Evolutionary conservation across 1,284 basidiomycete genomes (phyloP).

Genomic region (Cryptococcus wingfieldii): DNA sequence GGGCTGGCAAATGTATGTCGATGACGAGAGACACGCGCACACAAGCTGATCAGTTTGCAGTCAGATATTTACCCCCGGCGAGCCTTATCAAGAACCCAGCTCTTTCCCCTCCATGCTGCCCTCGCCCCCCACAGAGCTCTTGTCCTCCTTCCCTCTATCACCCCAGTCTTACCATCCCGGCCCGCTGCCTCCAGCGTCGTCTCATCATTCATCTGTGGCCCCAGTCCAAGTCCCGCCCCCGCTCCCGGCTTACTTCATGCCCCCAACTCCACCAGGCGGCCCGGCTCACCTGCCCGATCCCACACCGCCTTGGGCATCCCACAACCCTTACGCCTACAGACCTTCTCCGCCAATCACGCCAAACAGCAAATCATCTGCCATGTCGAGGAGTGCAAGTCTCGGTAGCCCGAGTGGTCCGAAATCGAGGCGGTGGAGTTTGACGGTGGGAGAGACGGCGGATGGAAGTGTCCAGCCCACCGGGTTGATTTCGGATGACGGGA

Average conservation of each 20-base stretch:
- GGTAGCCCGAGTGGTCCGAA: neutral
- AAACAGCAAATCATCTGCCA: neutral
- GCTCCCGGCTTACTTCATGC: neutral
- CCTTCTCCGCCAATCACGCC: neutral
- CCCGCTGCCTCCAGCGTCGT: too few species aligned
- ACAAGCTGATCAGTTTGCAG: constrained; percentile 2
- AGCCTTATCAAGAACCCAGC: too few species aligned
- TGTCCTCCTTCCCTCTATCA: too few species aligned
- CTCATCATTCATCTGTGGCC: neutral
- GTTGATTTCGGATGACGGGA: constrained; percentile 32
- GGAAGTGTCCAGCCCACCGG: constrained; percentile 22
- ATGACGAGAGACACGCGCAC: neutral
- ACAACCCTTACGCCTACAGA: constrained; percentile 24
- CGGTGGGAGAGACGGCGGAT: constrained; percentile 19
- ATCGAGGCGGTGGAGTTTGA: constrained; percentile 26
- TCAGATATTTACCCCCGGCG: neutral
- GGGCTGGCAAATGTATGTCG: constrained; percentile 39
- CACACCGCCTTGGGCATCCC: constrained; percentile 27
- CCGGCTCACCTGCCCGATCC: constrained; percentile 11
- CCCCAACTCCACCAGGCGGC: neutral
- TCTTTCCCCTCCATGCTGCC: too few species aligned
- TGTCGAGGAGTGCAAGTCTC: neutral
- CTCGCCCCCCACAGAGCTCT: too few species aligned
- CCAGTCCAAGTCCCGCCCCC: neutral
- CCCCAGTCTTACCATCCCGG: too few species aligned